Evolutionary conservation across 2,329 filamentous ascomycete species (phyloP).

Genomic region (Fusarium sp.): DNA sequence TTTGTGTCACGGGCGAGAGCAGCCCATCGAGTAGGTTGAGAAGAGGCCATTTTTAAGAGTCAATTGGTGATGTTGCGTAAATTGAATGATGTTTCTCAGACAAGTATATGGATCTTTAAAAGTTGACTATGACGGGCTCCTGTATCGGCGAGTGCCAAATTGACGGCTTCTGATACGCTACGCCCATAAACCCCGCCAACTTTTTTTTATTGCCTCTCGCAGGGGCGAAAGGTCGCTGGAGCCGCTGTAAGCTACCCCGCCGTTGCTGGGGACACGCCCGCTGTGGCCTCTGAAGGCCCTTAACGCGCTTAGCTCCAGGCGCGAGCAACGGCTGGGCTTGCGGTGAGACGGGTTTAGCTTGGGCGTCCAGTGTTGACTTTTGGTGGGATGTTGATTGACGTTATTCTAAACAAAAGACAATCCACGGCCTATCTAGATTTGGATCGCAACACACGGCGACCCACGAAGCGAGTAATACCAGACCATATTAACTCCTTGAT

Average conservation of each 20-base stretch:
- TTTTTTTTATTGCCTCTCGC: constrained; percentile 36
- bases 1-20: constrained; percentile 92
- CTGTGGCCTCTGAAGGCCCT: constrained; percentile 38
- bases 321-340: constrained; percentile 19
- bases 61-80: constrained; percentile 26
- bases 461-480: neutral
- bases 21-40: constrained; percentile 72
- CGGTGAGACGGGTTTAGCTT: constrained; percentile 20
- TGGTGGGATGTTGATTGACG: constrained; percentile 41
- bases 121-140: constrained; percentile 42
- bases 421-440: neutral
- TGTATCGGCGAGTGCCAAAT: constrained; percentile 52
- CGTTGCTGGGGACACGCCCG: constrained; percentile 46
- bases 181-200: constrained; percentile 21
- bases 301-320: constrained; percentile 39
- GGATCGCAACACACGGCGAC: constrained; percentile 12
- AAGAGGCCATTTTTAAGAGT: constrained; percentile 46
- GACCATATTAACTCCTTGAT: constrained; percentile 2
- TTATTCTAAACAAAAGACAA: constrained; percentile 39
- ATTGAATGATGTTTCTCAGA: constrained; percentile 7
- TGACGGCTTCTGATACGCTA: constrained; percentile 47
- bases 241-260: constrained; percentile 52
- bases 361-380: constrained; percentile 41
- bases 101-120: constrained; percentile 23
- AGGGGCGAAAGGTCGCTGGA: constrained; percentile 33